Evolutionary conservation across 352 stramenopile genomes (phyloP).

Genomic region (Chloridella minuta): DNA sequence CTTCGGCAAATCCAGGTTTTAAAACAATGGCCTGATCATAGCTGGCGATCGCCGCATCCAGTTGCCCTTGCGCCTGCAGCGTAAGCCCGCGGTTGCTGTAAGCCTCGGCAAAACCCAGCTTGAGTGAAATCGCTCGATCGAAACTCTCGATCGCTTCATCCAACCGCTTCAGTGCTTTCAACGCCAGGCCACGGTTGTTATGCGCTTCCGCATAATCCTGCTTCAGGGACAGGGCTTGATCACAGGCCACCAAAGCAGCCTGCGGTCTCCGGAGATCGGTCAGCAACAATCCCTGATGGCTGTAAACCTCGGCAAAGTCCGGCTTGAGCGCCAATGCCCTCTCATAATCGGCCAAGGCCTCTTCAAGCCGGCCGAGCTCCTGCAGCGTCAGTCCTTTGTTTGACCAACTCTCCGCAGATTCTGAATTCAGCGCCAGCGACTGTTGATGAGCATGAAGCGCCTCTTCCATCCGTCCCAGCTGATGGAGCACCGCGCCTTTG

Average conservation of each 20-base stretch:
- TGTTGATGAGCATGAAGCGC: no score
- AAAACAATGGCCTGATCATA: conserved; percentile 56
- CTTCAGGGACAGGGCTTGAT: conserved; percentile 52
- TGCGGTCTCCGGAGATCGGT: conserved; percentile 47
- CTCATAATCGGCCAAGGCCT: no score
- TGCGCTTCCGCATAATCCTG: conserved; percentile 61
- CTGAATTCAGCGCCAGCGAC: no score
- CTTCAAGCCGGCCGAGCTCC: no score
- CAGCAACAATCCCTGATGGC: conserved; percentile 50
- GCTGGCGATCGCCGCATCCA: conserved; percentile 39
- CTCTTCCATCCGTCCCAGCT: no score
- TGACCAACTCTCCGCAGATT: no score
- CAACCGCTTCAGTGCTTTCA: no score
- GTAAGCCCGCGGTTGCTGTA: conserved; percentile 61
- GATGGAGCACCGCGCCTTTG: no score
- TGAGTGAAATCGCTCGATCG: conserved; percentile 22
- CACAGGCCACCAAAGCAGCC: conserved; percentile 43
- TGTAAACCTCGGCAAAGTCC: conserved; percentile 52
- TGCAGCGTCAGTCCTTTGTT: no score
- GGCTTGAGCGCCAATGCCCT: conserved; percentile 46
- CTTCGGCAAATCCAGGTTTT: conserved; percentile 56
- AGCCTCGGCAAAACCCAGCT: conserved; percentile 47
- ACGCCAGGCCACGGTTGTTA: no score
- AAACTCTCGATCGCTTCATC: no score
- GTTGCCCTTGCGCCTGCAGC: conserved; percentile 47